Conservation (phyloP, 805 yeast species). For the Naumovozyma castellii region DNA sequence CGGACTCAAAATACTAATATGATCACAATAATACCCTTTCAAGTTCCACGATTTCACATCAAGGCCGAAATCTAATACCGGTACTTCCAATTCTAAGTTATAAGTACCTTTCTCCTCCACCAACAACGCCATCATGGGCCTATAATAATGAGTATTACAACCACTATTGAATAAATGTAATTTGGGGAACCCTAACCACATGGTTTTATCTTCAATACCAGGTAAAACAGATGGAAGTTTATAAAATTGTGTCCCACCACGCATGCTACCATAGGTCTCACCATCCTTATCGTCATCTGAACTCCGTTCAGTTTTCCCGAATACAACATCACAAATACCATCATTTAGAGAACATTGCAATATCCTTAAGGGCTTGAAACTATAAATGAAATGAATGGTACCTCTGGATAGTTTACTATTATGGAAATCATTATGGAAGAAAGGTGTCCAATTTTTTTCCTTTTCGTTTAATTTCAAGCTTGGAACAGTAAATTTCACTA, state of each 20-base stretch:
- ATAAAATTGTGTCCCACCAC: constrained; percentile 13
- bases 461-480: constrained; percentile 3
- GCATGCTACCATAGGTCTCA: constrained; percentile 4
- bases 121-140: constrained; percentile 8
- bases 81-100: constrained; percentile 7
- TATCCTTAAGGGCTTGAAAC: constrained; percentile 10
- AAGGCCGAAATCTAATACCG: constrained; percentile 6
- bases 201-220: constrained; percentile 5
- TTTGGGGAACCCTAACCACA: constrained; percentile 11
- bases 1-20: constrained; percentile 5
- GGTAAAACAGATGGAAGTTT: constrained; percentile 9
- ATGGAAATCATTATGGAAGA: constrained; percentile 4
- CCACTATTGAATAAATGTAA: constrained; percentile 9
- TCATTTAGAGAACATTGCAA: constrained; percentile 10
- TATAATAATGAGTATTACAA: constrained; percentile 3
- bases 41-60: constrained; percentile 7
- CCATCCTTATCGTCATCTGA: constrained; percentile 6
- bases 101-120: constrained; percentile 8
- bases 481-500: constrained; percentile 2
- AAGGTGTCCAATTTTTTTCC: constrained; percentile 12
- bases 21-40: constrained; percentile 4
- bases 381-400: constrained; percentile 10
- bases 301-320: constrained; percentile 4
- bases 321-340: constrained; percentile 9
- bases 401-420: constrained; percentile 14